Percentiles rank a stretch among this genome's conserved stretches.
These are phyloP conservation scores for Phanerochaete sordida DNA, from an alignment of 768 basidiomycete genomes.

Conservation along the genomic window DNA sequence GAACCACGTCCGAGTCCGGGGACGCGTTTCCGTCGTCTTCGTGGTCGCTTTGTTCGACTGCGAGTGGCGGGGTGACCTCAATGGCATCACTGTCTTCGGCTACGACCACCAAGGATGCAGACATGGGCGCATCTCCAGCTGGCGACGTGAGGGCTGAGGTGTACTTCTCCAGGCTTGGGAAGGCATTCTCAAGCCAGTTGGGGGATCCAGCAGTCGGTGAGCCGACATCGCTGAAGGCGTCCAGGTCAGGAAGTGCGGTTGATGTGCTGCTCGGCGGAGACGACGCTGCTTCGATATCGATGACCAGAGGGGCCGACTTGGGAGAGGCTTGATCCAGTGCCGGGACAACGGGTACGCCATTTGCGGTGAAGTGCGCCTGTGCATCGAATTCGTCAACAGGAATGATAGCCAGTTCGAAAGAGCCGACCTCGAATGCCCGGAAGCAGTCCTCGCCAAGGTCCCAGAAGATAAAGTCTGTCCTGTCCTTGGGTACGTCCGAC, in stretches of 20 bases:
- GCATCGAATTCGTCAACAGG: not conserved
- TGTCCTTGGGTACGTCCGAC: not conserved
- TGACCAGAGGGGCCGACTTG: not conserved
- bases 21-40: too few relatives aligned
- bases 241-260: not conserved
- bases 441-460: not conserved
- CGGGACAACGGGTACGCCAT: too few relatives aligned
- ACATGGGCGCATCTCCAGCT: not conserved
- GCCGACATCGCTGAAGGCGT: not conserved
- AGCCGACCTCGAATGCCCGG: not conserved
- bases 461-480: constrained; percentile 1
- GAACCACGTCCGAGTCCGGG: too few relatives aligned
- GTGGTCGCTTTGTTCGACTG: too few relatives aligned
- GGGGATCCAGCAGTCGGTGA: not conserved
- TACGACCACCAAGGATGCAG: not conserved
- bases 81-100: not conserved
- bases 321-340: too few relatives aligned
- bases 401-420: not conserved
- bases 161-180: not conserved
- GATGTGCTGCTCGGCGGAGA: not conserved
- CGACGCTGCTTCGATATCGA: not conserved
- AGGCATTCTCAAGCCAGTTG: not conserved
- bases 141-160: not conserved
- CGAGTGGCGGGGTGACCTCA: not conserved
- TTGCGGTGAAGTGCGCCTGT: not conserved